These are phyloP conservation scores for Candida cerambycidarum DNA, from an alignment of 805 yeast genomes.

Conservation along the genomic window DNA sequence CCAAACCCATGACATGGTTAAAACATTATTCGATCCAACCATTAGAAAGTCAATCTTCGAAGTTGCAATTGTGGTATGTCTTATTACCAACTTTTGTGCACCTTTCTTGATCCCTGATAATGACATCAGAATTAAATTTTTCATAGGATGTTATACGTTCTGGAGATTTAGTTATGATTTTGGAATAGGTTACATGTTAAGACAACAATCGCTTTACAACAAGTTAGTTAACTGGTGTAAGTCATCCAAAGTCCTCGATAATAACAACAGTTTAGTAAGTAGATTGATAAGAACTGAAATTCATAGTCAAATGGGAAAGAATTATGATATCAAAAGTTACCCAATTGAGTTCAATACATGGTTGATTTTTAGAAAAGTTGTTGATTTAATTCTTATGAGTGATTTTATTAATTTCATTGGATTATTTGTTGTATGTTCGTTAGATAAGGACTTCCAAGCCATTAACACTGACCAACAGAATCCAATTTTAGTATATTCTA, in stretches of 20 bases:
- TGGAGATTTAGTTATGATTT: slow-evolving; percentile 78
- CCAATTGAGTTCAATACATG: slow-evolving; percentile 83
- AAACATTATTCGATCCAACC: slow-evolving; percentile 76
- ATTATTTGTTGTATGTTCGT: slow-evolving; percentile 52
- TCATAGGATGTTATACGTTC: slow-evolving; percentile 58
- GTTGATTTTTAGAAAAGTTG: slow-evolving; percentile 75
- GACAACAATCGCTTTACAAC: slow-evolving; percentile 62
- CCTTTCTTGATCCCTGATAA: slow-evolving; percentile 30
- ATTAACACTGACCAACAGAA: slow-evolving; percentile 35
- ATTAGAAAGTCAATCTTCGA: slow-evolving; percentile 68
- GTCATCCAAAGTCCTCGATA: slow-evolving; percentile 26
- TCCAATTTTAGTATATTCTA: slow-evolving; percentile 43
- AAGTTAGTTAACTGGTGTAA: slow-evolving; percentile 54
- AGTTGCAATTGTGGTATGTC: slow-evolving; percentile 48
- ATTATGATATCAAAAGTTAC: slow-evolving; percentile 26
- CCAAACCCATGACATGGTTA: slow-evolving; percentile 79
- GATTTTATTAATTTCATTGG: slow-evolving; percentile 77
- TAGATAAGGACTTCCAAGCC: slow-evolving; percentile 37
- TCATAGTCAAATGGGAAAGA: slow-evolving; percentile 38
- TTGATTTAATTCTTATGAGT: slow-evolving; percentile 80
- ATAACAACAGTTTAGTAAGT: slow-evolving; percentile 34
- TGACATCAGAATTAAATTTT: slow-evolving; percentile 32
- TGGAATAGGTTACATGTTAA: slow-evolving; percentile 73
- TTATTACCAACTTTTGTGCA: slow-evolving; percentile 27
- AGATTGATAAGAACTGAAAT: slow-evolving; percentile 35